A percentile compares a stretch with the other conserved stretches of the same genome.
phyloP scores from a whole-genome alignment of 75 land plant species.

The Sequoia sempervirens region DNA sequence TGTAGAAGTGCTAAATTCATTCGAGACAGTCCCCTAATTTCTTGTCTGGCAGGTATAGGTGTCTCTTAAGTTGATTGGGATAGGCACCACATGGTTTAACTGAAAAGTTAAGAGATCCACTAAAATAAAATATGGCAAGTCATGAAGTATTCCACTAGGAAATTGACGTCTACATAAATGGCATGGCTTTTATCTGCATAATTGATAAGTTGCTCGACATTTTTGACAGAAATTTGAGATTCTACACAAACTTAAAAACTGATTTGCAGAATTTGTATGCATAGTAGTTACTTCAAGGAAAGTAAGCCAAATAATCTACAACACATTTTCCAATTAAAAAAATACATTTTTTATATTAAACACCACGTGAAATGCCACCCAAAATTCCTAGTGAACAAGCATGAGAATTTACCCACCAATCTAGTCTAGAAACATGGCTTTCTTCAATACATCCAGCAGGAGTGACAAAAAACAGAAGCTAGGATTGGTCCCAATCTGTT shows the following conservation, averaged over 20 bases:
- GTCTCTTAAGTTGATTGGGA: background rate
- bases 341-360: background rate
- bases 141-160: background rate
- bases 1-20: background rate
- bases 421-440: constrained; percentile 3
- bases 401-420: background rate
- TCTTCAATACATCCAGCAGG: constrained; percentile 1
- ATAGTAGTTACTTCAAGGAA: background rate
- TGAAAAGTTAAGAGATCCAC: background rate
- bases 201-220: background rate
- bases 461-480: background rate
- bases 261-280: background rate
- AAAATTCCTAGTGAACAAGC: constrained; percentile 7
- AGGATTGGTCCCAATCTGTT: background rate
- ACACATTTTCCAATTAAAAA: background rate
- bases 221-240: background rate
- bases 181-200: background rate
- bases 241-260: background rate
- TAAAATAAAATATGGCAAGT: background rate
- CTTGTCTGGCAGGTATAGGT: background rate
- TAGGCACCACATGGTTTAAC: background rate
- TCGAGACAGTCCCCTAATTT: background rate
- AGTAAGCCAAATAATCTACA: background rate
- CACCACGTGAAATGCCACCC: constrained; percentile 6
- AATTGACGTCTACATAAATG: background rate